These are phyloP conservation scores for Aeschynomene evenia DNA, from an alignment of 306 rosid genomes.

Conservation along the genomic window DNA sequence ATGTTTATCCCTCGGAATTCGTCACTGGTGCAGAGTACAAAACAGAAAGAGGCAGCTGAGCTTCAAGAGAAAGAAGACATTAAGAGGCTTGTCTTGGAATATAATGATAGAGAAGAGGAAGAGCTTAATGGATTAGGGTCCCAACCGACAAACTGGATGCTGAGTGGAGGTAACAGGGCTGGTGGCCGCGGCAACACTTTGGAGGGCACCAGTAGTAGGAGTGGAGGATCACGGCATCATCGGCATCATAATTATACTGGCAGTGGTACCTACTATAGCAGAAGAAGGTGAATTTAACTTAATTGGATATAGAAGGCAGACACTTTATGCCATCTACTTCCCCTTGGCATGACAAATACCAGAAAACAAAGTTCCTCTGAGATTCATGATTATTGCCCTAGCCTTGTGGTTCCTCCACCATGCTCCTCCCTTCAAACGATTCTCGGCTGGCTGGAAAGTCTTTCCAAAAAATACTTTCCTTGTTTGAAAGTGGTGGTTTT, in stretches of 20 bases:
- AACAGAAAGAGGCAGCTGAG: conserved; percentile 98
- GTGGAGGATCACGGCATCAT: conserved; percentile 70
- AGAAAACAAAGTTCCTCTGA: conserved; percentile 20
- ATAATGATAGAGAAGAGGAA: conserved; percentile 97
- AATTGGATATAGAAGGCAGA: conserved; percentile 20
- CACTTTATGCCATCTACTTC: conserved; percentile 23
- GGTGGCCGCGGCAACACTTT: conserved; percentile 59
- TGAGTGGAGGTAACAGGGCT: conserved; percentile 54
- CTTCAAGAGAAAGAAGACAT: conserved; percentile 99
- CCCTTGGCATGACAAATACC: conserved; percentile 20
- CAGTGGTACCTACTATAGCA: conserved; percentile 62
- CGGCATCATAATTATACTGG: conserved; percentile 71
- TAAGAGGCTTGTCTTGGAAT: conserved; percentile 90
- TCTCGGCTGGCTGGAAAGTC: neutral
- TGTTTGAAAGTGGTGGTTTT: conserved; percentile 13
- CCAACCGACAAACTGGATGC: conserved; percentile 79
- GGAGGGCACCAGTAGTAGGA: conserved; percentile 67
- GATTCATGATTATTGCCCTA: conserved; percentile 5
- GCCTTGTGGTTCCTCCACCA: conserved; percentile 1
- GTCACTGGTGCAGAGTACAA: conserved; percentile 91
- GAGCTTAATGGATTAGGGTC: conserved; percentile 82
- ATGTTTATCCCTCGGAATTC: conserved; percentile 92
- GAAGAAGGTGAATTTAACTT: conserved; percentile 54
- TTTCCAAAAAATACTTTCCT: neutral
- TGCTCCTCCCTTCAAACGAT: neutral